phyloP scores from a whole-genome alignment of 2,329 filamentous ascomycete species.

The Sarocladiaceae sp. region DNA sequence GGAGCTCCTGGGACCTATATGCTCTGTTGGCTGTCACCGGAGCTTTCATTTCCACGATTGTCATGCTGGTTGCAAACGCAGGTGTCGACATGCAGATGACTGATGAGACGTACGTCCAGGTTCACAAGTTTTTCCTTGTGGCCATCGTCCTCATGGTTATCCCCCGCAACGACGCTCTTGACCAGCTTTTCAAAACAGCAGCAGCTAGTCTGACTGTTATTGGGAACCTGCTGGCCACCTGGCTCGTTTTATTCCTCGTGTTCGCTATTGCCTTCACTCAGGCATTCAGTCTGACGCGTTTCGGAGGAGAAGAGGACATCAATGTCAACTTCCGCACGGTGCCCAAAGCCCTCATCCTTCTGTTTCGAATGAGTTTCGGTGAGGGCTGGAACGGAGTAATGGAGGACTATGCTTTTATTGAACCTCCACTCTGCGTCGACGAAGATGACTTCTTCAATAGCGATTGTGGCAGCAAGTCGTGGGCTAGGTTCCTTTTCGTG shows the following conservation, averaged over 20 bases:
- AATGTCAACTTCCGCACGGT: slow-evolving; percentile 93
- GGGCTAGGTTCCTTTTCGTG: slow-evolving; percentile 87
- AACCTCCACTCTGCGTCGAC: slow-evolving; percentile 73
- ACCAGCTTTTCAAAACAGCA: slow-evolving; percentile 97
- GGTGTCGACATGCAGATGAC: slow-evolving; percentile 32
- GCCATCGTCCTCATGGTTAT: slow-evolving; percentile 86
- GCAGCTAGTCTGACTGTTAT: slow-evolving; percentile 89
- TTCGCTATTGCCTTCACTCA: slow-evolving; percentile 96
- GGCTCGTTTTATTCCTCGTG: slow-evolving; percentile 94
- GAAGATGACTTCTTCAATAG: slow-evolving; percentile 69
- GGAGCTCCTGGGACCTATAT: slow-evolving; percentile 93
- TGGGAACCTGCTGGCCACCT: slow-evolving; percentile 86
- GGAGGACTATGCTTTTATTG: slow-evolving; percentile 85
- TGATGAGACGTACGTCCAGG: slow-evolving; percentile 55
- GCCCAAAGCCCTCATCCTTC: slow-evolving; percentile 84
- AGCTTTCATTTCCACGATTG: slow-evolving; percentile 70
- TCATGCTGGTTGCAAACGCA: slow-evolving; percentile 61
- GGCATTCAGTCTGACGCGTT: slow-evolving; percentile 89
- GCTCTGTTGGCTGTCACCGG: slow-evolving; percentile 74
- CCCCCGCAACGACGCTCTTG: slow-evolving; percentile 90
- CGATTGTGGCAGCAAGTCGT: slow-evolving; percentile 86
- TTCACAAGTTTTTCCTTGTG: slow-evolving; percentile 93
- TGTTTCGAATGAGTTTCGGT: slow-evolving; percentile 88
- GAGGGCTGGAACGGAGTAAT: slow-evolving; percentile 97
- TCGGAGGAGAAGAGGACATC: slow-evolving; percentile 63